phyloP scores from a whole-genome alignment of 805 yeast genomes.

The Kuraishia molischiana region DNA sequence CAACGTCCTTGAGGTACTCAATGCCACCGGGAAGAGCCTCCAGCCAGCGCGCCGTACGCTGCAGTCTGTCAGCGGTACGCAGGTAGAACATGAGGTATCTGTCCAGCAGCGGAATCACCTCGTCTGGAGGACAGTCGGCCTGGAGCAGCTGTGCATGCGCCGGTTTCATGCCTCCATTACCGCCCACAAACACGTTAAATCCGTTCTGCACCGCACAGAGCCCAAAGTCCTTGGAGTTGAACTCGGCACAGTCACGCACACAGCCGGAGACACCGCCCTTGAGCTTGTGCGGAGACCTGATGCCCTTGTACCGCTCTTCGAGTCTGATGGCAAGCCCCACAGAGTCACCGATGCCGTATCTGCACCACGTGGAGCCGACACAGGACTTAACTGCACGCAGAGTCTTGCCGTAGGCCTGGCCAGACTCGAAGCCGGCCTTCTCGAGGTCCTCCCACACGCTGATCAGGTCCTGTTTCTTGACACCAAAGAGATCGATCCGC shows the following conservation, averaged over 20 bases:
- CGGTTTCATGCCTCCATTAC: conserved; percentile 30
- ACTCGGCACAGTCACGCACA: conserved; percentile 27
- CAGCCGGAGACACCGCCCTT: conserved; percentile 30
- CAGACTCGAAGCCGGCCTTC: conserved; percentile 23
- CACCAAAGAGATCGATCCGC: conserved; percentile 25
- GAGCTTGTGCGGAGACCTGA: conserved; percentile 26
- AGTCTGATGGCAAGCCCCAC: conserved; percentile 26
- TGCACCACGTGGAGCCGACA: conserved; percentile 29
- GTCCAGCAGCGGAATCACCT: conserved; percentile 24
- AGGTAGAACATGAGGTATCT: conserved; percentile 27
- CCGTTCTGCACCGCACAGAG: conserved; percentile 26
- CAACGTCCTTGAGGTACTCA: conserved; percentile 22
- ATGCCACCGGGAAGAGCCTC: conserved; percentile 26
- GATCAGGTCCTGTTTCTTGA: conserved; percentile 21
- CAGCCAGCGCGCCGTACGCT: conserved; percentile 29
- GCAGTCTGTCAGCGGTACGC: conserved; percentile 26
- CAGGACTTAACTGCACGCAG: conserved; percentile 27
- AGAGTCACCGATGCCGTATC: conserved; percentile 27
- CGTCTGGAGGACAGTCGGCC: conserved; percentile 23
- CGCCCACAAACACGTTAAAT: conserved; percentile 25
- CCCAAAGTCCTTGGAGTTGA: conserved; percentile 27
- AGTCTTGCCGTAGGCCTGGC: conserved; percentile 27
- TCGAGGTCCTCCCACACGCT: conserved; percentile 22
- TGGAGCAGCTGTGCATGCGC: conserved; percentile 25
- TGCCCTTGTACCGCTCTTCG: conserved; percentile 26